Evolutionary conservation across 495 filamentous ascomycete species (phyloP).

Genomic region (Tricharina praecox): DNA sequence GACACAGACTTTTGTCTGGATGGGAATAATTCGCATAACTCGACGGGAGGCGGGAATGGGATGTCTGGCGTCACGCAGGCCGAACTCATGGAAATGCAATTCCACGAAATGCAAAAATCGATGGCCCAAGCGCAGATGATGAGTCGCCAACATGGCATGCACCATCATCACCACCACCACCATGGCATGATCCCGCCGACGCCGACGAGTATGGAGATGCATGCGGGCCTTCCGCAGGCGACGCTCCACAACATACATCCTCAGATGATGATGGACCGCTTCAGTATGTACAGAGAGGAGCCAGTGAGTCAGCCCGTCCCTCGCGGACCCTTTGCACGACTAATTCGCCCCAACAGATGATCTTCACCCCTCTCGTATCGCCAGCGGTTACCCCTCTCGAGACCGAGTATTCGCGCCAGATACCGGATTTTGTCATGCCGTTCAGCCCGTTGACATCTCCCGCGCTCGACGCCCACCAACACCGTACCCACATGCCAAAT

Average conservation of each 20-base stretch:
- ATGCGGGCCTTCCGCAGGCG: constrained; percentile 47
- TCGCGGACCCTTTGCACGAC: background rate
- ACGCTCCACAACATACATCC: constrained; percentile 42
- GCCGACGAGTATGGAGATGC: constrained; percentile 81
- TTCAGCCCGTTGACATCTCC: constrained; percentile 91
- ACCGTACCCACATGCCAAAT: constrained; percentile 21
- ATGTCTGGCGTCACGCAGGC: constrained; percentile 5
- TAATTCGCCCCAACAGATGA: constrained; percentile 36
- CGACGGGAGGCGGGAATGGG: background rate
- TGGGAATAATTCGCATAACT: constrained; percentile 8
- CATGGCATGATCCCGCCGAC: constrained; percentile 68
- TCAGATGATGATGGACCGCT: constrained; percentile 52
- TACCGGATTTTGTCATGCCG: constrained; percentile 65
- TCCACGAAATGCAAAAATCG: constrained; percentile 41
- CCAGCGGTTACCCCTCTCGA: constrained; percentile 88
- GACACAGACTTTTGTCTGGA: constrained; percentile 22
- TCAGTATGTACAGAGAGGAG: constrained; percentile 59
- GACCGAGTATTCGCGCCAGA: constrained; percentile 49
- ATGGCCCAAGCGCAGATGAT: constrained; percentile 33
- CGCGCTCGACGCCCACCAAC: constrained; percentile 40
- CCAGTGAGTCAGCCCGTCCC: constrained; percentile 42
- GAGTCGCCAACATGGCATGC: constrained; percentile 25
- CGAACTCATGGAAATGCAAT: constrained; percentile 33
- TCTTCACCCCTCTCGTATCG: constrained; percentile 87
- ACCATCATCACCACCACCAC: constrained; percentile 30